Conservation (phyloP, 257 asterid genomes). For the Jacaranda mimosifolia region DNA sequence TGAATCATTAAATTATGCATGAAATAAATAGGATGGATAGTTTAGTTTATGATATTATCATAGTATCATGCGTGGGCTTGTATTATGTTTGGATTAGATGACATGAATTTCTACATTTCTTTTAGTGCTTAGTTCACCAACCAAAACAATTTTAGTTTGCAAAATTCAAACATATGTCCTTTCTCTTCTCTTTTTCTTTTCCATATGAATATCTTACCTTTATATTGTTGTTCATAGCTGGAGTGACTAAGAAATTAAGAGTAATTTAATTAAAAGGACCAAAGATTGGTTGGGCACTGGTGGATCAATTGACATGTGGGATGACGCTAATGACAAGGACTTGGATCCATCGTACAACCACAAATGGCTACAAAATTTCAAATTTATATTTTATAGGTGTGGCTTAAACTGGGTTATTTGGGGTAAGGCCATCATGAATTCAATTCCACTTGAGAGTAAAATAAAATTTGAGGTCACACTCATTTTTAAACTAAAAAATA, state of each 20-base stretch:
- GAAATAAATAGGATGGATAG: too few relatives aligned
- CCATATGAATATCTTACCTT: background rate
- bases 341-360: background rate
- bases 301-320: background rate
- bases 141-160: background rate
- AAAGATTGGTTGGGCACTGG: constrained; percentile 24
- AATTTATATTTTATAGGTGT: background rate
- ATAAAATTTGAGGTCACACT: too few relatives aligned
- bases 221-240: background rate
- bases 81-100: too few relatives aligned
- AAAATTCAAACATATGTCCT: background rate
- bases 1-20: too few relatives aligned
- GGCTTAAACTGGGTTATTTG: background rate
- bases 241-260: background rate
- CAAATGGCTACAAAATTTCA: background rate
- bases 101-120: too few relatives aligned
- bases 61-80: too few relatives aligned
- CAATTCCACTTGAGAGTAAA: too few relatives aligned
- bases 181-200: background rate
- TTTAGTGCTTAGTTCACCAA: background rate
- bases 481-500: too few relatives aligned
- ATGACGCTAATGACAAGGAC: constrained; percentile 32
- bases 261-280: background rate
- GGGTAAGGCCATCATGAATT: background rate
- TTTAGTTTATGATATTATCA: too few relatives aligned